Conservation (phyloP, 2,329 filamentous ascomycete genomes). For the Penicillium sumatraense region DNA sequence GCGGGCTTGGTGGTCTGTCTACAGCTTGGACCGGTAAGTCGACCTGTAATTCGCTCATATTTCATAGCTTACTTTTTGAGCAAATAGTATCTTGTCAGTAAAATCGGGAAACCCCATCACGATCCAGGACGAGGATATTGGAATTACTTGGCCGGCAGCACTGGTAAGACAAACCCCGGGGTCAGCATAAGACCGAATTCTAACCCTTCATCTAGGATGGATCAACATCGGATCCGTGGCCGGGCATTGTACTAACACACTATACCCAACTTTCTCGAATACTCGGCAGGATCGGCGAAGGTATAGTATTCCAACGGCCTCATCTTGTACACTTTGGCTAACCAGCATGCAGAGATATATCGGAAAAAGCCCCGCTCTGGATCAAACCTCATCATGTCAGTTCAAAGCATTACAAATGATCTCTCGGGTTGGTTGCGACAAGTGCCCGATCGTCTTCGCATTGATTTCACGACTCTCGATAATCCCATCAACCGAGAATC, state of each 20-base stretch:
- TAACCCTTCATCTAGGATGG: constrained; percentile 16
- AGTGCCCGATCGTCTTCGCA: constrained; percentile 53
- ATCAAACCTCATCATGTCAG: constrained; percentile 53
- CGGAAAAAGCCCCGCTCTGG: constrained; percentile 54
- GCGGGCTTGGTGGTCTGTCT: constrained; percentile 62
- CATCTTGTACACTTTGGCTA: constrained; percentile 9
- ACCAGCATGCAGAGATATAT: constrained; percentile 48
- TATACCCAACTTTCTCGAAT: constrained; percentile 60
- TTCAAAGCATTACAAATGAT: constrained; percentile 56
- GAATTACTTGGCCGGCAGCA: constrained; percentile 43
- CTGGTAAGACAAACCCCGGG: constrained; percentile 23
- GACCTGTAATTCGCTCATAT: background rate
- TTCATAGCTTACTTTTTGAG: constrained; percentile 4
- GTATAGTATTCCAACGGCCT: constrained; percentile 15
- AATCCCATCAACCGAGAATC: constrained; percentile 52
- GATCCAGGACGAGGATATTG: constrained; percentile 60
- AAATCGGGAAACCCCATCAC: constrained; percentile 61
- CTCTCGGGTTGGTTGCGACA: constrained; percentile 57
- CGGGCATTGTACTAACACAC: constrained; percentile 54
- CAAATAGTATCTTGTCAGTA: constrained; percentile 51
- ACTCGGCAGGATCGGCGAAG: constrained; percentile 54
- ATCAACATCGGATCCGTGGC: constrained; percentile 38
- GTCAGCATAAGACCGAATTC: background rate
- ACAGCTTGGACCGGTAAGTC: constrained; percentile 56
- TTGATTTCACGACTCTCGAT: constrained; percentile 53